These are phyloP conservation scores for Simmondsia chinensis DNA, from an alignment of 148 eudicot species.

Conservation along the genomic window DNA sequence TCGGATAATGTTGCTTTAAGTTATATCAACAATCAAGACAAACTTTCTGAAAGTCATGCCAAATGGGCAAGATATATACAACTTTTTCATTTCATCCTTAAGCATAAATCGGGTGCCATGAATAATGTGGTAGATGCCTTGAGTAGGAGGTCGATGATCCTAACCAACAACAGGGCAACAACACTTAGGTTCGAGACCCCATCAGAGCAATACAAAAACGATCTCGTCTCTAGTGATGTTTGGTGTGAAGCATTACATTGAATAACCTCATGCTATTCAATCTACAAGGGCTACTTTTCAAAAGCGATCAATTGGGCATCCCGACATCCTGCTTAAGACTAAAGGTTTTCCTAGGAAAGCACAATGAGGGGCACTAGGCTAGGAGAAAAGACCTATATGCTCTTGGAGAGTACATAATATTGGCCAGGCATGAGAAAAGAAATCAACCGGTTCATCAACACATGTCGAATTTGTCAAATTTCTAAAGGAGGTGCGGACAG, in stretches of 20 bases:
- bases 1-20: too few species aligned
- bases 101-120: not conserved
- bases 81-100: not conserved
- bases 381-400: not conserved
- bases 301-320: not conserved
- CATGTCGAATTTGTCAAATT: not conserved
- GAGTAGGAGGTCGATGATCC: too few species aligned
- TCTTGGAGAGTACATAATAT: not conserved
- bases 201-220: not conserved
- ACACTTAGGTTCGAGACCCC: too few species aligned
- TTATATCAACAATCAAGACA: not conserved
- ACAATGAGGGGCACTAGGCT: not conserved
- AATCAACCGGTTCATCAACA: not conserved
- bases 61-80: not conserved
- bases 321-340: not conserved
- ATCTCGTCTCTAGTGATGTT: not conserved
- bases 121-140: not conserved
- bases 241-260: too few species aligned
- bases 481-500: not conserved
- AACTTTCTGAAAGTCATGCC: not conserved
- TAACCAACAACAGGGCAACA: too few species aligned
- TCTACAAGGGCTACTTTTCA: not conserved
- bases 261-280: not conserved
- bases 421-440: too few species aligned
- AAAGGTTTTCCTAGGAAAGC: not conserved